Evolutionary conservation across 176 grass and related monocot species (phyloP), one percentile per base, ranked within the genome.

Genomic region (Puya raimondii): DNA sequence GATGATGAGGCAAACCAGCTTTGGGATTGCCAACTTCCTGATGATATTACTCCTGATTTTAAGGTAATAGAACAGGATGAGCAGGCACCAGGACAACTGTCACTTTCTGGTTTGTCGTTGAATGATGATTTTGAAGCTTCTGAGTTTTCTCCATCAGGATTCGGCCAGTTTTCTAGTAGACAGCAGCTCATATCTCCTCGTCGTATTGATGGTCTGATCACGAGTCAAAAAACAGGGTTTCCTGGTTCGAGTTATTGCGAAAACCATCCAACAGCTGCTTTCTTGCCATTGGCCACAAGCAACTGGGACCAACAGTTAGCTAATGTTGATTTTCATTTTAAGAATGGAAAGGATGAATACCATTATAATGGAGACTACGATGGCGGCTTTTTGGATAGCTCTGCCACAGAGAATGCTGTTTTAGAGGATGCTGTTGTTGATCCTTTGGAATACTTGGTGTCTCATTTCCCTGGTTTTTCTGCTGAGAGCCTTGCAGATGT

Each of bases 1-100:
- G 94, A 99, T 72, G 94, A 99, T 70, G 94, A 93, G 72, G 80
- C 87, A 10, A 89, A 87, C 42, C 86, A 87, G 49, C 90, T 90
- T 82, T 99, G 94, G 94, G 76, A 77, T 59, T 80, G 66, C 68
- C 94, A 92, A 78, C 94, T 99, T 57, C 94, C 94, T 48, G 94
- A 99, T 86, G 89, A 99, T 76, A 99, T 99, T 63, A 93, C 84
- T 78, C 87, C 94, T 56, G 94, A 99, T 63, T 99, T 99, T 33
- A 83, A 82, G 52, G 76, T 65, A 11, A 82, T 87, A 14, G 89
- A 85, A 78, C 87, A 92, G 72, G 77, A 75, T 63, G 82, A 92
- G 71, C 85, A 73, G 42, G 80, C 77, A 66, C 67, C 87, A 71
- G 77, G 77, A 81, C 86, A 83, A 22, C 79, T 87, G 66, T 72